A percentile compares a stretch with the other conserved stretches of the same genome.
phyloP scores from a whole-genome alignment of 2,329 filamentous ascomycete species.

The Penicillium sp. region DNA sequence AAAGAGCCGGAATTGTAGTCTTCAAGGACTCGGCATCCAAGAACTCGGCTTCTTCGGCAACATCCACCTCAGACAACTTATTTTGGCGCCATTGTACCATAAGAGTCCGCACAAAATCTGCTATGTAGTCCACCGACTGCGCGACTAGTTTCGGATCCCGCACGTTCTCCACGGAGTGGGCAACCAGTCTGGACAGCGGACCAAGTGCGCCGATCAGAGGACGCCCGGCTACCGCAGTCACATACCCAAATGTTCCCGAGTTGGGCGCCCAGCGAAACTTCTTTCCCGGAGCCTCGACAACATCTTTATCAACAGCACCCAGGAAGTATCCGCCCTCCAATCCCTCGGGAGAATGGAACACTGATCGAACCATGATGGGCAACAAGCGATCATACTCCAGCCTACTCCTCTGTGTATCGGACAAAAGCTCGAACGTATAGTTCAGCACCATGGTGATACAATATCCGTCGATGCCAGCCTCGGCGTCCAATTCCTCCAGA shows the following conservation, averaged over 20 bases:
- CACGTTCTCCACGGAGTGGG: conserved; percentile 62
- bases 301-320: conserved; percentile 66
- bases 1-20: conserved; percentile 70
- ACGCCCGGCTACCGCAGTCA: conserved; percentile 58
- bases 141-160: conserved; percentile 48
- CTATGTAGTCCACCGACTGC: conserved; percentile 60
- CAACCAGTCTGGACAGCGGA: conserved; percentile 63
- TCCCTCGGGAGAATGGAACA: conserved; percentile 71
- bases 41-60: conserved; percentile 63
- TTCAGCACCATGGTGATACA: conserved; percentile 71
- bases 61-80: conserved; percentile 72
- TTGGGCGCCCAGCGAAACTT: conserved; percentile 67
- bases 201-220: conserved; percentile 64
- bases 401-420: conserved; percentile 58
- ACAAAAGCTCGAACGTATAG: conserved; percentile 73
- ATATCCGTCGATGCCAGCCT: conserved; percentile 53
- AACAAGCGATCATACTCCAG: conserved; percentile 71
- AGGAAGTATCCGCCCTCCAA: conserved; percentile 77
- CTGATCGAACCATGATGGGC: conserved; percentile 67
- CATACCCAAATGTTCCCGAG: conserved; percentile 59
- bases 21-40: conserved; percentile 67
- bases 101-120: conserved; percentile 67
- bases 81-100: conserved; percentile 73
- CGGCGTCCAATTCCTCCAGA: conserved; percentile 58
- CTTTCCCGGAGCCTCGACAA: conserved; percentile 56